Evolutionary conservation across 2,329 filamentous ascomycete genomes (phyloP), one percentile per base, ranked within the genome.

Genomic region (Bipolaris cookei): DNA sequence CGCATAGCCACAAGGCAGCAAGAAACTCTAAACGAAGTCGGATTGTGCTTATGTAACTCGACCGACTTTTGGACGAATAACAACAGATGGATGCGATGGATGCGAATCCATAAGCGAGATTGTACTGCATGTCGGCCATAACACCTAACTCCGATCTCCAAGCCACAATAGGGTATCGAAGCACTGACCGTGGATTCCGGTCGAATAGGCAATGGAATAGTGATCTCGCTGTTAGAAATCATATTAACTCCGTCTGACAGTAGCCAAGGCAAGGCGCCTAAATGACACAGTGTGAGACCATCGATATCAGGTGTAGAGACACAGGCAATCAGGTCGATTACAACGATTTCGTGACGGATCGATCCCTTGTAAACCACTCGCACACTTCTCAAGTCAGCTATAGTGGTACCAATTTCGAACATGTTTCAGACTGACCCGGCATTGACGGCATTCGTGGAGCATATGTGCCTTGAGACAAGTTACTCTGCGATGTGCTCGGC

Each of bases 341-440:
- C 16, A 8, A 23, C 2, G 11, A 13, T 39, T 13, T 18, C 7
- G 4, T 6, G 11, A 18, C 13, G 21, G 13, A 7, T 21, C 28
- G 21, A n/a, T 13, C 28, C 23, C 30, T 45, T 42, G 21, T 18
- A 44, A 20, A 30, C 25, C n/a, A 7, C n/a, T 30, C 23, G 20
- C n/a, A 16, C 5, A 23, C 35, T 53, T n/a, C 38, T 52, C 42
- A 25, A 46, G 18, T 32, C 25, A 32, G 54, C 23, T 45, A 50
- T 13, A 54, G 39, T 11, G 45, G 46, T 32, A 50, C 41, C 6
- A 46, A 39, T 38, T 35, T 56, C 25, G 47, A 39, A 10, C 44
- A 56, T 45, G 55, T 51, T 39, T 45, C 50, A 44, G 60, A 61
- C 8, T 20, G 28, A 43, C 55, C 53, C 16, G 54, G 52, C 30